A percentile compares a stretch with the other conserved stretches of the same genome.
phyloP scores from a whole-genome alignment of 805 yeast genomes.

The Crinitomyces ghanaensis region DNA sequence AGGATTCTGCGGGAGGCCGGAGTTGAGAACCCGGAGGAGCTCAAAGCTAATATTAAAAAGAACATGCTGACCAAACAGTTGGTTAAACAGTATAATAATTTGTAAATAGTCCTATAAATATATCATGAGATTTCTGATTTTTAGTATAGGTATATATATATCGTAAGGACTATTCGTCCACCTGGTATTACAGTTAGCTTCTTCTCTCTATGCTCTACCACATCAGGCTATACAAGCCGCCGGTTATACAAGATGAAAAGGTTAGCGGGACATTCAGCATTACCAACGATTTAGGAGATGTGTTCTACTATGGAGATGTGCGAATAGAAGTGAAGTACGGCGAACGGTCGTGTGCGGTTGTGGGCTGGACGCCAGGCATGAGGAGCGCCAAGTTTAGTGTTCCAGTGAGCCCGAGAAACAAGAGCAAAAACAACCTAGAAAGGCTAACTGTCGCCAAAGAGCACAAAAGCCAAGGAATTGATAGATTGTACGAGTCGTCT shows the following conservation, averaged over 20 bases:
- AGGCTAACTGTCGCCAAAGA: neutral
- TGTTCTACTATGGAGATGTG: constrained; percentile 27
- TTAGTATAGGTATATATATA: too few species aligned
- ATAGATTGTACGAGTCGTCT: neutral
- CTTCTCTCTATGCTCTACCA: constrained; percentile 24
- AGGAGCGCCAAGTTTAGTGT: constrained; percentile 3
- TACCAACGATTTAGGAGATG: constrained; percentile 33
- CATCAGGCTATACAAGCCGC: constrained; percentile 27
- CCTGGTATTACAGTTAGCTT: too few species aligned
- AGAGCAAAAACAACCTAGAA: neutral
- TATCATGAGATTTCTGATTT: too few species aligned
- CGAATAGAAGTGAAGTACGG: constrained; percentile 4
- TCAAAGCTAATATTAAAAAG: constrained; percentile 48
- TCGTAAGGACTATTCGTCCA: too few species aligned
- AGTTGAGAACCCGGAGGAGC: constrained; percentile 27
- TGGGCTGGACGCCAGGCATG: constrained; percentile 12
- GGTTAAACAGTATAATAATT: constrained; percentile 26
- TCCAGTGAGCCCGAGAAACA: neutral
- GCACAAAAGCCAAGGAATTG: neutral
- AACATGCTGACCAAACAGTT: constrained; percentile 62
- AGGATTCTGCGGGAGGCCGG: constrained; percentile 29
- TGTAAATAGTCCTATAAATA: too few species aligned
- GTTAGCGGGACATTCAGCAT: constrained; percentile 18
- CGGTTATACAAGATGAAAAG: constrained; percentile 10
- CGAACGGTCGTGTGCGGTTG: neutral